These are phyloP conservation scores for Poa pratensis DNA, from an alignment of 176 grass and related monocot species.

Conservation along the genomic window DNA sequence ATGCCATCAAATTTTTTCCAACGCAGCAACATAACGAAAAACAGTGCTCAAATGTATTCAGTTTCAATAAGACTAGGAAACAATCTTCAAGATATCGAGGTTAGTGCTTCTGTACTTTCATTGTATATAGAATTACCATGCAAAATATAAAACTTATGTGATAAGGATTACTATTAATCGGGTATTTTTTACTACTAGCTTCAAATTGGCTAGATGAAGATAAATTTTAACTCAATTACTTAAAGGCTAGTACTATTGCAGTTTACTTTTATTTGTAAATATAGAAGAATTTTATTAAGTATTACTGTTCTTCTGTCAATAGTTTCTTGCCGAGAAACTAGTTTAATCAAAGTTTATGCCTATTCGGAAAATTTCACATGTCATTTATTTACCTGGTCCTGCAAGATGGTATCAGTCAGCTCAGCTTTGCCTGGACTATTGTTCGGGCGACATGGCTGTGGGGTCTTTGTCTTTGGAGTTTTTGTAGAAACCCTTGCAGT, in stretches of 20 bases:
- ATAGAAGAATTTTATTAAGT: not conserved
- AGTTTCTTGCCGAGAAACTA: not conserved
- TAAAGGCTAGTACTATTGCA: not conserved
- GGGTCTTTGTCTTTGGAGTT: conserved; percentile 70
- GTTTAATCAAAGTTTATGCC: conserved; percentile 8
- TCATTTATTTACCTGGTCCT: conserved; percentile 50
- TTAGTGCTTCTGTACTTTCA: conserved; percentile 2
- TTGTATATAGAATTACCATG: not conserved
- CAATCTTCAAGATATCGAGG: not conserved
- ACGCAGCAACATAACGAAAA: not conserved
- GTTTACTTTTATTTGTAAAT: not conserved
- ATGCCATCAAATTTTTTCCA: not conserved
- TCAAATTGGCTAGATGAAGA: not conserved
- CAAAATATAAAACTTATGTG: not conserved
- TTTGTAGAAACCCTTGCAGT: conserved; percentile 57
- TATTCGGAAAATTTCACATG: not conserved
- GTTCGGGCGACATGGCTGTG: conserved; percentile 53
- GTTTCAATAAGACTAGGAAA: not conserved
- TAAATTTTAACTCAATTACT: not conserved
- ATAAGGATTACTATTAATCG: not conserved
- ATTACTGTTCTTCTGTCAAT: not conserved
- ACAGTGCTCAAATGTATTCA: not conserved
- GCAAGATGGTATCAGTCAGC: conserved; percentile 37
- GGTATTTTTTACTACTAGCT: not conserved
- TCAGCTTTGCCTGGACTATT: conserved; percentile 47